Evolutionary conservation across 2,329 filamentous ascomycete species (phyloP).

Genomic region (Didymellaceae sp.): DNA sequence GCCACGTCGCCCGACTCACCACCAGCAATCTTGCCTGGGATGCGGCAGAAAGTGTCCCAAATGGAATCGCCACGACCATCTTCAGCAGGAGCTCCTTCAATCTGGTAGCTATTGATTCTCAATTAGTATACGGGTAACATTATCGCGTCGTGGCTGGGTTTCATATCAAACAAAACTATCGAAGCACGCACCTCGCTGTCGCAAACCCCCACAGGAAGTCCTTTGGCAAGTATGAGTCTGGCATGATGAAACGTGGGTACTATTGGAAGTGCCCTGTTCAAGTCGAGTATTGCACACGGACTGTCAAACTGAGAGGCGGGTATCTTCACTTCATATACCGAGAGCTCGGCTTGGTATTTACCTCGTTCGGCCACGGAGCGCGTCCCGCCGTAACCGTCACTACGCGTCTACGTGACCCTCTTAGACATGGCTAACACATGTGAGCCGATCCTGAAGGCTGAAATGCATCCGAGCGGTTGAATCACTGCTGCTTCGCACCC

Average conservation of each 20-base stretch:
- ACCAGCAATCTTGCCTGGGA: slow-evolving; percentile 82
- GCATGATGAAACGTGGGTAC: slow-evolving; percentile 34
- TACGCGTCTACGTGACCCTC: slow-evolving; percentile 36
- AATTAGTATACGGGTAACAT: slow-evolving; percentile 28
- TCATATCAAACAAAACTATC: slow-evolving; percentile 20
- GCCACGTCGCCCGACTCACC: slow-evolving; percentile 76
- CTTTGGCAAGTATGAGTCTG: slow-evolving; percentile 47
- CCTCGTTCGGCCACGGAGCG: slow-evolving; percentile 40
- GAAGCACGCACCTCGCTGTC: slow-evolving; percentile 49
- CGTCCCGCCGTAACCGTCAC: slow-evolving; percentile 47
- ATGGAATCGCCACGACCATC: slow-evolving; percentile 84
- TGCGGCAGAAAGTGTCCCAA: slow-evolving; percentile 88
- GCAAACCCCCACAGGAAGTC: slow-evolving; percentile 52
- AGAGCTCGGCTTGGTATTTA: slow-evolving; percentile 15
- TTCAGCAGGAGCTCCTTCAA: slow-evolving; percentile 76
- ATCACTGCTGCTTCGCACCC: slow-evolving; percentile 26
- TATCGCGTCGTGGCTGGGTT: slow-evolving; percentile 31
- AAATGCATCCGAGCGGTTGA: slow-evolving; percentile 25
- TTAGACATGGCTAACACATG: slow-evolving; percentile 29
- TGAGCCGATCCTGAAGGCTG: slow-evolving; percentile 27
- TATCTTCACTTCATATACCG: slow-evolving; percentile 43
- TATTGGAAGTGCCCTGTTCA: slow-evolving; percentile 15
- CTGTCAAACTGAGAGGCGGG: slow-evolving; percentile 20
- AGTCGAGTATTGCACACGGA: slow-evolving; percentile 11
- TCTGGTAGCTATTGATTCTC: slow-evolving; percentile 73